These are phyloP conservation scores for Massariosphaeria phaeospora DNA, from an alignment of 495 filamentous ascomycete genomes.

Conservation along the genomic window DNA sequence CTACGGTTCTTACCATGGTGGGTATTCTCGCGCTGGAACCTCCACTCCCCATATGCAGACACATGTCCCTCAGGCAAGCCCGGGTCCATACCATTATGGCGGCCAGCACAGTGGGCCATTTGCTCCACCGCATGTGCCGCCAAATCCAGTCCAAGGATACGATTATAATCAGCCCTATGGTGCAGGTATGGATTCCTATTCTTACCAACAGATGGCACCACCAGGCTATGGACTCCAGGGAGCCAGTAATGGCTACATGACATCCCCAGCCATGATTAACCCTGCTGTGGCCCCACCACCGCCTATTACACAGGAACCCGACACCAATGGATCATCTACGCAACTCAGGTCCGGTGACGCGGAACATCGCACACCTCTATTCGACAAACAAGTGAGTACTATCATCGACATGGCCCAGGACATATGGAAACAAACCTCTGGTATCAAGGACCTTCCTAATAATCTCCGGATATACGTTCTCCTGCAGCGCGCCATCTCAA, in stretches of 20 bases:
- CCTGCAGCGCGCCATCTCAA: conserved; percentile 56
- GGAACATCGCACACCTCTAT: conserved; percentile 26
- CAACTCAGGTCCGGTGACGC: neutral
- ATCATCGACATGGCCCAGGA: conserved; percentile 55
- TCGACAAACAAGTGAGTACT: conserved; percentile 52
- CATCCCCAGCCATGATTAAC: conserved; percentile 11
- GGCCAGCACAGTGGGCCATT: conserved; percentile 42
- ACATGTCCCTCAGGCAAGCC: conserved; percentile 38
- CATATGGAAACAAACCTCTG: conserved; percentile 56
- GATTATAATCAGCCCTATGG: conserved; percentile 24
- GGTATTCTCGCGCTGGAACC: conserved; percentile 36
- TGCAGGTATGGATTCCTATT: conserved; percentile 17
- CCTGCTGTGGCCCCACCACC: conserved; percentile 8
- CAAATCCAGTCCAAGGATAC: conserved; percentile 14
- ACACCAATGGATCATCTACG: neutral
- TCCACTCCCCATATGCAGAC: conserved; percentile 31
- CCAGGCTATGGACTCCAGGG: conserved; percentile 7
- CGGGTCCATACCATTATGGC: conserved; percentile 41
- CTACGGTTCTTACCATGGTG: conserved; percentile 37
- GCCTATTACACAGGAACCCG: neutral
- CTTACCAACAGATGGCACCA: conserved; percentile 20
- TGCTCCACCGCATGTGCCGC: conserved; percentile 34
- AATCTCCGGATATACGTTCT: conserved; percentile 59
- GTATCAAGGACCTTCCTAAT: conserved; percentile 58
- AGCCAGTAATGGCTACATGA: conserved; percentile 18